phyloP scores from a whole-genome alignment of 148 eudicot genomes.

The Heliosperma pusillum region DNA sequence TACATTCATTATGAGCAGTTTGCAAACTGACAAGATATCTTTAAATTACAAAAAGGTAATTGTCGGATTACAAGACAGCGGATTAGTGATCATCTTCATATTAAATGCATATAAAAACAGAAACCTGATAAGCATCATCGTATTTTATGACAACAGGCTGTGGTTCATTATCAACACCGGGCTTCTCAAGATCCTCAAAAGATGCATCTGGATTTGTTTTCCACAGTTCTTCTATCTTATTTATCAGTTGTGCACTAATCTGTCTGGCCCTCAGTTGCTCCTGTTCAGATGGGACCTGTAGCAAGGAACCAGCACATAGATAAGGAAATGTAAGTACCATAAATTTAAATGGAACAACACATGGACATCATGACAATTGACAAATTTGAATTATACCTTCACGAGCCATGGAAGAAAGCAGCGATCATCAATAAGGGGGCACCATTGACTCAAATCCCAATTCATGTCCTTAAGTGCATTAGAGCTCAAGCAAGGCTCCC shows the following conservation, averaged over 20 bases:
- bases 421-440: constrained; percentile 97
- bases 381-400: constrained; percentile 46
- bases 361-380: background rate
- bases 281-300: constrained; percentile 96
- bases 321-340: background rate
- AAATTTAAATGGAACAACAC: background rate
- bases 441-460: constrained; percentile 99
- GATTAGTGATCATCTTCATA: background rate
- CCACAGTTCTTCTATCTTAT: constrained; percentile 98
- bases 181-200: constrained; percentile 98
- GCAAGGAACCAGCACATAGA: constrained; percentile 4
- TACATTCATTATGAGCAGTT: background rate
- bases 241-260: constrained; percentile 96
- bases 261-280: constrained; percentile 98
- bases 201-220: constrained; percentile 98
- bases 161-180: constrained; percentile 99
- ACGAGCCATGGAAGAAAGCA: constrained; percentile 98
- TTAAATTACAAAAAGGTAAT: background rate
- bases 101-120: background rate
- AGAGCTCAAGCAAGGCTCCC: constrained; percentile 90
- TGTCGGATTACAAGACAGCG: background rate
- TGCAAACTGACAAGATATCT: background rate
- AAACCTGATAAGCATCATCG: constrained; percentile 94
- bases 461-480: constrained; percentile 98
- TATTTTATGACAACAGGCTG: constrained; percentile 80